Evolutionary conservation across 768 basidiomycete genomes (phyloP), one percentile per base, ranked within the genome.

Genomic region (Panellus pusillus): DNA sequence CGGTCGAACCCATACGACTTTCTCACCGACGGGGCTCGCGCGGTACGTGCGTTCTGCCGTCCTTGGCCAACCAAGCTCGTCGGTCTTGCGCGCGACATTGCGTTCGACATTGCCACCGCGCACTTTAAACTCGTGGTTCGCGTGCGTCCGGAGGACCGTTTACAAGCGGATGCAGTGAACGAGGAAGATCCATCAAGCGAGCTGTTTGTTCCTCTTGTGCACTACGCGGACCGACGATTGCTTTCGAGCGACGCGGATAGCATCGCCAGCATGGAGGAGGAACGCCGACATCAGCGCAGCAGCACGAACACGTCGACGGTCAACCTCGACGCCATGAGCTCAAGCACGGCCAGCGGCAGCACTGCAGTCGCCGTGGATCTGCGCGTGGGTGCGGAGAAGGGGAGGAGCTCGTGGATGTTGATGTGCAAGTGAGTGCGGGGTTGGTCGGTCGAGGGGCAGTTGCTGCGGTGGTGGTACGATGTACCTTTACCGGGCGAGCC

Each of bases 191-290:
- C 82, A 1, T 79, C 85, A n/a, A 98, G 93, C 17, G 97, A 97
- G 76, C 85, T 98, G 18, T 99, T 81, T 67, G 68, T 98, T 1
- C 97, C 97, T 5, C 76, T 93, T 44, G 86, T 96, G 17, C 97
- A 99, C 67, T 99, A 85, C 66, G 91, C 87, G 3, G 76, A 78
- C 55, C 58, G 57, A 42, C 58, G 68, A 43, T 44, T 75, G 27
- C 52, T 76, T n/a, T 57, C 20, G 38, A 55, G 42, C 58, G 61
- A 60, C 12, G 20, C 48, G 17, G 50, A 42, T 38, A 60, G 58
- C 38, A 46, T 51, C 17, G 13, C 52, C 8, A 60, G 54, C 27
- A 1, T 55, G 17, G 54, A 60, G 4, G 52, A 39, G 17, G 27
- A 39, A 17, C 41, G 37, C 9, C 40, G 11, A 35, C 32, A 28